Evolutionary conservation across 305 asterid genomes (phyloP), one percentile per base, ranked within the genome.

Genomic region (Andrographis paniculata): DNA sequence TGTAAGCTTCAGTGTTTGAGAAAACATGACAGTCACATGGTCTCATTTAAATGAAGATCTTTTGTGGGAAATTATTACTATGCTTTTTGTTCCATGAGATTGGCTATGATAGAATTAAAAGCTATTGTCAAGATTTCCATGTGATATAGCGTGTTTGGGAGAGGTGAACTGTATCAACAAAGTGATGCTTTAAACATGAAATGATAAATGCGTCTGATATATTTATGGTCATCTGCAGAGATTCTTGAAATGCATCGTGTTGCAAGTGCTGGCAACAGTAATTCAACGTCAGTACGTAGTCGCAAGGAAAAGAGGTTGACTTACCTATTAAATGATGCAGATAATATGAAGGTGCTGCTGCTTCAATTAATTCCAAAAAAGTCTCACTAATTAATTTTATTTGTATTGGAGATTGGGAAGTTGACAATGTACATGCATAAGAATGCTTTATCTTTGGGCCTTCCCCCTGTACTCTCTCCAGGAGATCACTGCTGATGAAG

Each of bases 231-330:
- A 21, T 50, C 53, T 56, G 40, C 71, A 72, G 76, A 58, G 38
- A 42, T 42, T 61, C 31, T 55, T 45, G 65, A 56, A 22, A 74
- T 74, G 81, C 75, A 74, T 57, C 77, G 75, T 21, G 77, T 70
- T 45, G 77, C 72, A 50, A 87, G 96, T 75, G 69, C 87, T 56
- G 91, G 95, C 57, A 87, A 78, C 57, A 63, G 86, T 22, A 52
- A 84, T 24, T 24, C 30, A 47, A 70, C 72, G 68, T 80, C 96
- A 14, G 71, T 59, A 46, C 89, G 96, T 55, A 71, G 73, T 45
- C 80, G 95, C 62, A 87, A 87, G 67, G 96, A 84, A 68, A 87
- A 87, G 82, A 80, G 85, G 69, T 62, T 84, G 60, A 78, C 96
- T 4, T 87, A 84, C 68, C 84, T 87, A 49, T 74, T 87, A 58